Evolutionary conservation across 2,329 filamentous ascomycete genomes (phyloP).

Genomic region (Didymella exigua): DNA sequence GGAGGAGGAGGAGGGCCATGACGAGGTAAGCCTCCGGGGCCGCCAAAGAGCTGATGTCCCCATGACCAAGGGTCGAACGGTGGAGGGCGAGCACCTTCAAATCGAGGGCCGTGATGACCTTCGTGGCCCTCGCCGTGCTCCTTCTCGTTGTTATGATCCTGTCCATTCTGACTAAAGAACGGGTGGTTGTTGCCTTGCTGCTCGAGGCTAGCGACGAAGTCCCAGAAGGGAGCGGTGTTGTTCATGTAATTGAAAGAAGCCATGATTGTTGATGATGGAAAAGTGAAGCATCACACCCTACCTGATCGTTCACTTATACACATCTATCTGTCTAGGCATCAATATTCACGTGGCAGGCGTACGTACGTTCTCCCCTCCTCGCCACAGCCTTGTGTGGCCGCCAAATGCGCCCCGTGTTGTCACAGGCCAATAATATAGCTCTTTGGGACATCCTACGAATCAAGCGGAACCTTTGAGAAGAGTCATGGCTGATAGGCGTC

Average conservation of each 20-base stretch:
- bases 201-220: slow-evolving; percentile 59
- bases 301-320: slow-evolving; percentile 35
- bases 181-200: slow-evolving; percentile 53
- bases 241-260: slow-evolving; percentile 58
- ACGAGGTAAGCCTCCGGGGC: slow-evolving; percentile 33
- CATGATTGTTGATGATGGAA: slow-evolving; percentile 46
- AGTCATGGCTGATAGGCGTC: slow-evolving; percentile 25
- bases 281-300: slow-evolving; percentile 14
- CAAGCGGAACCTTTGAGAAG: slow-evolving; percentile 31
- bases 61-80: slow-evolving; percentile 44
- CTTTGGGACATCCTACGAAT: slow-evolving; percentile 13
- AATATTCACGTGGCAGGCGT: slow-evolving; percentile 34
- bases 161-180: slow-evolving; percentile 46
- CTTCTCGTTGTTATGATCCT: slow-evolving; percentile 31
- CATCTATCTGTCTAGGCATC: slow-evolving; percentile 32
- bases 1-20: slow-evolving; percentile 37
- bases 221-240: slow-evolving; percentile 62
- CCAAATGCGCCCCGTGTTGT: slow-evolving; percentile 4
- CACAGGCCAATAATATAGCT: slow-evolving; percentile 29
- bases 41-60: slow-evolving; percentile 39
- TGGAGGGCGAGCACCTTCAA: slow-evolving; percentile 8
- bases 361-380: slow-evolving; percentile 34
- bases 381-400: slow-evolving; percentile 27
- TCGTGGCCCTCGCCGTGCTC: slow-evolving; percentile 33
- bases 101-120: slow-evolving; percentile 4